A percentile compares a stretch with the other conserved stretches of the same genome.
phyloP scores from a whole-genome alignment of 352 stramenopile genomes.

The Elongisporangium anandrum region DNA sequence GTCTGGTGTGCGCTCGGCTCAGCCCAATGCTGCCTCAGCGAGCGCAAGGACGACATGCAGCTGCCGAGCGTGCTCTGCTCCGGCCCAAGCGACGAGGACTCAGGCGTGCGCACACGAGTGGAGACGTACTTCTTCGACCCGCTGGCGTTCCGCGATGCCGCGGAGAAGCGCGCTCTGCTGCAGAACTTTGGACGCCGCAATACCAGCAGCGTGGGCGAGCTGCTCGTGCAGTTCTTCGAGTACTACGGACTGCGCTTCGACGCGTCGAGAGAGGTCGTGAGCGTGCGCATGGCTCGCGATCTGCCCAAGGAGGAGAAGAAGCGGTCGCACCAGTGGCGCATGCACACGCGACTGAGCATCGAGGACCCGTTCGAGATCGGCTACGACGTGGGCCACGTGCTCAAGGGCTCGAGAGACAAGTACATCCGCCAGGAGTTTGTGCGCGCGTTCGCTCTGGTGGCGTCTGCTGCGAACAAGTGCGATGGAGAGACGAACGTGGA shows the following conservation, averaged over 20 bases:
- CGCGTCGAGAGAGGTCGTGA: slow-evolving; percentile 61
- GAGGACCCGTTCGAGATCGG: slow-evolving; percentile 99
- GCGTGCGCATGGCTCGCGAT: slow-evolving; percentile 53
- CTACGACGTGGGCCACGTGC: slow-evolving; percentile 97
- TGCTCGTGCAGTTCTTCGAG: slow-evolving; percentile 71
- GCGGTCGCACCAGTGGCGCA: slow-evolving; percentile 55
- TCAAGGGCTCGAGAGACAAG: slow-evolving; percentile 87
- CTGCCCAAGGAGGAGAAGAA: slow-evolving; percentile 80
- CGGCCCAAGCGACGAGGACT: slow-evolving; percentile 40
- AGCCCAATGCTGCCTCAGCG: slow-evolving; percentile 29
- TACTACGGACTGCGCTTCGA: slow-evolving; percentile 78
- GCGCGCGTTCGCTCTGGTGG: slow-evolving; percentile 60
- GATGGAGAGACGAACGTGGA: slow-evolving; percentile 14
- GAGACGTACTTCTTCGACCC: slow-evolving; percentile 87
- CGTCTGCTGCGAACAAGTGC: slow-evolving; percentile 22
- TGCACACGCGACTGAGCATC: slow-evolving; percentile 85
- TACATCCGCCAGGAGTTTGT: slow-evolving; percentile 84
- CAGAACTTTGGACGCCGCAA: slow-evolving; percentile 42
- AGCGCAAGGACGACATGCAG: slow-evolving; percentile 25
- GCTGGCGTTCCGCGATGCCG: slow-evolving; percentile 47
- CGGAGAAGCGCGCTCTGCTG: slow-evolving; percentile 36
- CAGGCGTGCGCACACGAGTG: slow-evolving; percentile 21
- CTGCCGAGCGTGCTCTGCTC: slow-evolving; percentile 52
- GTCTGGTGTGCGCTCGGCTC: slow-evolving; percentile 19
- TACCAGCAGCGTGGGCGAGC: slow-evolving; percentile 46